These are phyloP conservation scores for Bullera alba DNA, from an alignment of 768 basidiomycete genomes.

Conservation along the genomic window DNA sequence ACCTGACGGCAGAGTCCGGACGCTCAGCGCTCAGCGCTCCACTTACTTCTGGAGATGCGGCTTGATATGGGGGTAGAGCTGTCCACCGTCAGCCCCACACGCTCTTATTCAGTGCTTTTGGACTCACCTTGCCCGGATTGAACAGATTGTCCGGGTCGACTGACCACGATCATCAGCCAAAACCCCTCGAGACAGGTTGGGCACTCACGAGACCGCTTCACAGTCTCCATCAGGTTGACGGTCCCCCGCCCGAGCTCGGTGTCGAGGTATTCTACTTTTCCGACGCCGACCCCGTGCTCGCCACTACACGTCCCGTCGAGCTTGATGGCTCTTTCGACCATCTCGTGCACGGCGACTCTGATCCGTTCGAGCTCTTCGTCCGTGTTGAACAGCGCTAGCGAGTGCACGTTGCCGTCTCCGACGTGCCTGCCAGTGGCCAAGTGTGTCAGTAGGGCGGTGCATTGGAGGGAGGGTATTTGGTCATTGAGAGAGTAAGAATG, in stretches of 20 bases:
- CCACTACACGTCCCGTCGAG: slow-evolving; percentile 50
- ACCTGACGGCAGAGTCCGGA: no score
- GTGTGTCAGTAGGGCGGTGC: neutral
- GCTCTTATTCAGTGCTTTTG: no score
- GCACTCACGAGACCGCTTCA: slow-evolving; percentile 57
- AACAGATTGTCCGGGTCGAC: slow-evolving; percentile 69
- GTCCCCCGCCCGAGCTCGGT: slow-evolving; percentile 80
- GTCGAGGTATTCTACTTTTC: slow-evolving; percentile 73
- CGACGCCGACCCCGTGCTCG: slow-evolving; percentile 81
- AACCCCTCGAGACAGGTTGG: neutral
- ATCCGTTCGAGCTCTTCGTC: slow-evolving; percentile 37
- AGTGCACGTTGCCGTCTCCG: slow-evolving; percentile 49
- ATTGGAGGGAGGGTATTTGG: neutral
- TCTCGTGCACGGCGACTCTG: slow-evolving; percentile 41
- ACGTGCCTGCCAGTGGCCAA: slow-evolving; percentile 28
- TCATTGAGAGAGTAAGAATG: neutral
- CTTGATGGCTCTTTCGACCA: slow-evolving; percentile 48
- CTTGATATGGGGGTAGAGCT: slow-evolving; percentile 40
- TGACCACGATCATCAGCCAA: slow-evolving; percentile 8
- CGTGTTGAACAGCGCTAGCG: slow-evolving; percentile 43
- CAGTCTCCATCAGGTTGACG: slow-evolving; percentile 73
- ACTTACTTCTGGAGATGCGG: no score
- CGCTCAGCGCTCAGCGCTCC: no score
- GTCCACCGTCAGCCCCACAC: no score
- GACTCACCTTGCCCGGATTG: slow-evolving; percentile 71